Conservation (phyloP, 2,329 filamentous ascomycete species). For the Microascus cirrosus region DNA sequence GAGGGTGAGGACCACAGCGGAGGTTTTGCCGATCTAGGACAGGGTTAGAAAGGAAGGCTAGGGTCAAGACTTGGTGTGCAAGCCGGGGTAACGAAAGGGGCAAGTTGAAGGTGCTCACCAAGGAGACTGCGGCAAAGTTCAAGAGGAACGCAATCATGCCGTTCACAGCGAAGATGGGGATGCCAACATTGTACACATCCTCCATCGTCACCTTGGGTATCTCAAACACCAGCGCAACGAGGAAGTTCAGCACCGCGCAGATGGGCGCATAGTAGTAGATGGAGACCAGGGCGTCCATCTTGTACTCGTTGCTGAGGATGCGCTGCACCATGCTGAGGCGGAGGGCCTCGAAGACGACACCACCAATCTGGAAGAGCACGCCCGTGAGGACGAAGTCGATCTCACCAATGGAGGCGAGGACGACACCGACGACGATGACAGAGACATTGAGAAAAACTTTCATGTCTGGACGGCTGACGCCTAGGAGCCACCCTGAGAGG, state of each 20-base stretch:
- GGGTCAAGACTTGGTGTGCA: neutral
- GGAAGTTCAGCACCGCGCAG: slow-evolving; percentile 71
- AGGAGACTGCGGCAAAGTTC: slow-evolving; percentile 76
- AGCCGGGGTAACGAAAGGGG: neutral
- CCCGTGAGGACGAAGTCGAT: slow-evolving; percentile 81
- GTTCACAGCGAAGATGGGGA: slow-evolving; percentile 63
- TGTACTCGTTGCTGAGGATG: slow-evolving; percentile 73
- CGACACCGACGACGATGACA: slow-evolving; percentile 85
- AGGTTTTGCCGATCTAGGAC: slow-evolving; percentile 72
- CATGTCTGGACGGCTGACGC: slow-evolving; percentile 71
- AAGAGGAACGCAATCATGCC: slow-evolving; percentile 69
- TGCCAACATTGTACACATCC: slow-evolving; percentile 63
- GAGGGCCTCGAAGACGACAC: slow-evolving; percentile 72
- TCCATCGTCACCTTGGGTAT: slow-evolving; percentile 56
- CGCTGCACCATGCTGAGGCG: slow-evolving; percentile 78
- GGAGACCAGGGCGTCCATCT: slow-evolving; percentile 84
- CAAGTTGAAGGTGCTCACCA: slow-evolving; percentile 43
- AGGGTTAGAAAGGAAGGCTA: neutral
- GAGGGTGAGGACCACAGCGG: slow-evolving; percentile 74
- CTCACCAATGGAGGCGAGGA: slow-evolving; percentile 91
- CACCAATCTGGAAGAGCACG: slow-evolving; percentile 67
- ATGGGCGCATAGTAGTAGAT: slow-evolving; percentile 85
- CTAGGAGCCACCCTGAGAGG: slow-evolving; percentile 77
- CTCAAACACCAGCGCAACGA: slow-evolving; percentile 64
- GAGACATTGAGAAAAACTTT: slow-evolving; percentile 88